Conservation (phyloP, 208 protist species). For the Crithidia bombi region DNA sequence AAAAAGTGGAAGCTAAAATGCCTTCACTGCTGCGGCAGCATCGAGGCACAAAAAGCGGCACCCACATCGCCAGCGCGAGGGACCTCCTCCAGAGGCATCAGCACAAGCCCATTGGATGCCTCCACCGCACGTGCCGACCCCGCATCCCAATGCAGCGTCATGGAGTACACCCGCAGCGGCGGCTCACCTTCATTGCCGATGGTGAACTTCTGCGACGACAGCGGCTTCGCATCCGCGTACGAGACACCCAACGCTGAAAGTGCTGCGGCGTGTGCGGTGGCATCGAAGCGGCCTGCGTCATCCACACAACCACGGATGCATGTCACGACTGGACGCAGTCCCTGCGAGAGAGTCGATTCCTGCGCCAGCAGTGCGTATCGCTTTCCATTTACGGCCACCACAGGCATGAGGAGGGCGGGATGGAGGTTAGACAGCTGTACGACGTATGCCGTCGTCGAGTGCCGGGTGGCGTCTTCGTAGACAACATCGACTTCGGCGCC, state of each 20-base stretch:
- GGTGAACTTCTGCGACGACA: conserved; percentile 41
- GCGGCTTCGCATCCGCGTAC: conserved; percentile 14
- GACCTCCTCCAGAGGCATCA: conserved; percentile 52
- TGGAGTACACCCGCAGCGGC: conserved; percentile 48
- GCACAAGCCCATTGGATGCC: conserved; percentile 16
- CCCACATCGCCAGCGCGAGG: conserved; percentile 52
- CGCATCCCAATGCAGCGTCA: conserved; percentile 26
- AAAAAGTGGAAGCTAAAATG: neutral
- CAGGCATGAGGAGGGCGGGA: conserved; percentile 57
- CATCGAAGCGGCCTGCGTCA: conserved; percentile 31
- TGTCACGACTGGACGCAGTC: conserved; percentile 38
- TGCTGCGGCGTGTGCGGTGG: conserved; percentile 23
- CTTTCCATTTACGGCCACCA: conserved; percentile 36
- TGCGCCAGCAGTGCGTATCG: conserved; percentile 49
- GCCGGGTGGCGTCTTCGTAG: conserved; percentile 38
- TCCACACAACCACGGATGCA: conserved; percentile 49
- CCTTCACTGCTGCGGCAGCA: conserved; percentile 15
- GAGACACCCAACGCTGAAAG: conserved; percentile 43
- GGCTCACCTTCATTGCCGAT: conserved; percentile 67
- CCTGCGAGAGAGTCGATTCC: conserved; percentile 43
- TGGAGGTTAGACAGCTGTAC: conserved; percentile 41
- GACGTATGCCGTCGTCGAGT: conserved; percentile 30
- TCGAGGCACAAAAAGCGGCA: conserved; percentile 51
- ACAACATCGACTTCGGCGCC: conserved; percentile 64
- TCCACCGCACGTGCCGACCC: conserved; percentile 32